These are phyloP conservation scores for Gaeumannomyces tritici DNA, from an alignment of 2,329 filamentous ascomycete species.

Conservation along the genomic window DNA sequence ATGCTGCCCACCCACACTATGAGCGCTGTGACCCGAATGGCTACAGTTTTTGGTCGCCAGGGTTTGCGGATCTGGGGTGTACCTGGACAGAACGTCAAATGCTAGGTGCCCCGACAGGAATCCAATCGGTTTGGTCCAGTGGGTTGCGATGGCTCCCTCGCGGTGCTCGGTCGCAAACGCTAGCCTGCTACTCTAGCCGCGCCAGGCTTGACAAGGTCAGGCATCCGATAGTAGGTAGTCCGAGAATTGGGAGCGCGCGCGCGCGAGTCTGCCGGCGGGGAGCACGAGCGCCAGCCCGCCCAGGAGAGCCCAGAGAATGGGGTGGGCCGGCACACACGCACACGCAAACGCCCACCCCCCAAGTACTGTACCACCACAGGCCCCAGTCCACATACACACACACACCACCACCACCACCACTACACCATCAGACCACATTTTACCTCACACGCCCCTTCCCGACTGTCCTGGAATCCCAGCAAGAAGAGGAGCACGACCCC, in stretches of 20 bases:
- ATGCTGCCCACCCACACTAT: background rate
- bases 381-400: background rate
- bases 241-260: background rate
- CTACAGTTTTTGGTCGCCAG: too few relatives aligned
- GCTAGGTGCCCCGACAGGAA: too few relatives aligned
- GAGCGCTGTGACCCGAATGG: too few relatives aligned
- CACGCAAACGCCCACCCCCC: too few relatives aligned
- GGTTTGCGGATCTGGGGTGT: too few relatives aligned
- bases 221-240: background rate
- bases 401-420: too few relatives aligned
- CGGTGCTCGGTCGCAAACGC: too few relatives aligned
- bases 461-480: background rate
- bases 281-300: background rate
- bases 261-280: background rate
- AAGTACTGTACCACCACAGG: background rate
- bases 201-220: background rate
- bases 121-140: too few relatives aligned
- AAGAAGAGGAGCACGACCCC: background rate
- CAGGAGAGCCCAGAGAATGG: background rate
- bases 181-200: too few relatives aligned
- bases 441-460: background rate
- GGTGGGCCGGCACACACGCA: background rate
- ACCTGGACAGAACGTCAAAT: too few relatives aligned
- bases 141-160: too few relatives aligned
- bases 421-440: too few relatives aligned